Percentiles rank a stretch among this genome's conserved stretches.
Evolutionary conservation across 805 yeast genomes (phyloP).

Genomic region (Scheffersomyces stipitis): DNA sequence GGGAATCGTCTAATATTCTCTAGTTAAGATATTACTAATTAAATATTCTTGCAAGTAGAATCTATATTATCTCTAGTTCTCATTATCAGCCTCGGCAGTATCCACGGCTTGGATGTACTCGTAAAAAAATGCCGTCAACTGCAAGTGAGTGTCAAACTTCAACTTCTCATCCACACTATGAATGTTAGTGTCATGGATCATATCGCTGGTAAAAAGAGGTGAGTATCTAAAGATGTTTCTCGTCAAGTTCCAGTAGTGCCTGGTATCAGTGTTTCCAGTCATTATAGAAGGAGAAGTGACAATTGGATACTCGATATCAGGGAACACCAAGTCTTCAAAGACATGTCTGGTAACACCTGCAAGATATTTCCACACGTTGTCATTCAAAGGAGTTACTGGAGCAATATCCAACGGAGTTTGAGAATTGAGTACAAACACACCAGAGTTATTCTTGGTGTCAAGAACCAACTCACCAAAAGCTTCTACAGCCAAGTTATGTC

Average conservation of each 20-base stretch:
- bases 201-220: constrained; percentile 17
- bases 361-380: constrained; percentile 30
- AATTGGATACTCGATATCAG: constrained; percentile 28
- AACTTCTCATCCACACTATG: constrained; percentile 40
- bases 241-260: constrained; percentile 56
- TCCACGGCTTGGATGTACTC: constrained; percentile 22
- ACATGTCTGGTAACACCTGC: constrained; percentile 65
- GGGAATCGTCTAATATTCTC: too few relatives aligned
- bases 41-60: too few relatives aligned
- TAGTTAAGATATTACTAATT: too few relatives aligned
- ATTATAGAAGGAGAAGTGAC: constrained; percentile 49
- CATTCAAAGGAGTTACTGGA: constrained; percentile 40
- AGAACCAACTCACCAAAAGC: constrained; percentile 18
- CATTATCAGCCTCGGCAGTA: constrained; percentile 11
- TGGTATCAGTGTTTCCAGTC: constrained; percentile 65
- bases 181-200: constrained; percentile 19
- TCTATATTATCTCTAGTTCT: too few relatives aligned
- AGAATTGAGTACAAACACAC: constrained; percentile 15
- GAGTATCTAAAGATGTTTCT: constrained; percentile 53
- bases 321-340: constrained; percentile 53
- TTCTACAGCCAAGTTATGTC: constrained; percentile 23
- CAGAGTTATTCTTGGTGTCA: constrained; percentile 10
- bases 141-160: constrained; percentile 32
- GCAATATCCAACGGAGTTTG: constrained; percentile 39
- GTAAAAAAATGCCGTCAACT: constrained; percentile 34